A percentile compares a stretch with the other conserved stretches of the same genome.
These are phyloP conservation scores for Priceomyces castillae DNA, from an alignment of 805 yeast species.

Conservation along the genomic window DNA sequence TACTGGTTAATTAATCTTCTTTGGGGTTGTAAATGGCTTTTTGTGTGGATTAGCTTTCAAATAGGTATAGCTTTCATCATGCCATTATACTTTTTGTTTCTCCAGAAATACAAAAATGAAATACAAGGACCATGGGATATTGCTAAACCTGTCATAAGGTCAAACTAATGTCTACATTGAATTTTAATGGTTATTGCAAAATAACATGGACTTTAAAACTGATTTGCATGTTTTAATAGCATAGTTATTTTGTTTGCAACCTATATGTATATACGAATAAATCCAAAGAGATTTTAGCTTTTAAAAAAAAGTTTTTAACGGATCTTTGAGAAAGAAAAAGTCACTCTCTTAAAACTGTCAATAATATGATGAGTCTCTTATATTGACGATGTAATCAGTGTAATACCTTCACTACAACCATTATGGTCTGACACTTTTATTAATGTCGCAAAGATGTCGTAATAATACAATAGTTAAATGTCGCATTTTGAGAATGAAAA, in stretches of 20 bases:
- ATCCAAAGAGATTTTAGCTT: too few species aligned
- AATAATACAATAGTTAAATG: not conserved
- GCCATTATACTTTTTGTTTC: constrained; percentile 66
- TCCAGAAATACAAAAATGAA: constrained; percentile 81
- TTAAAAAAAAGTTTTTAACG: too few species aligned
- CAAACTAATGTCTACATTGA: constrained; percentile 1
- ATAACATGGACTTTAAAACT: too few species aligned
- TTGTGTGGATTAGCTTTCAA: constrained; percentile 52
- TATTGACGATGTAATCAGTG: too few species aligned
- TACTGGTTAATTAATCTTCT: constrained; percentile 24
- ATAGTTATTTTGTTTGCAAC: too few species aligned
- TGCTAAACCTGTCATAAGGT: constrained; percentile 62
- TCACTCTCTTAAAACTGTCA: too few species aligned
- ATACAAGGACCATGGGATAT: constrained; percentile 93
- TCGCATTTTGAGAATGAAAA: not conserved
- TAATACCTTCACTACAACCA: not conserved
- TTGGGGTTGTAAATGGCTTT: constrained; percentile 27
- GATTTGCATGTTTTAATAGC: too few species aligned
- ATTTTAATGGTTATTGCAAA: too few species aligned
- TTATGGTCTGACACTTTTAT: too few species aligned
- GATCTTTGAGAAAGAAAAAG: too few species aligned
- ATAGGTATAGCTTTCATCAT: constrained; percentile 50
- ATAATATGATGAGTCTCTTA: too few species aligned
- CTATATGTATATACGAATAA: too few species aligned
- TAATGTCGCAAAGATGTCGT: not conserved